Evolutionary conservation across 2,329 filamentous ascomycete species (phyloP).

Genomic region (Fusarium nematophilum): DNA sequence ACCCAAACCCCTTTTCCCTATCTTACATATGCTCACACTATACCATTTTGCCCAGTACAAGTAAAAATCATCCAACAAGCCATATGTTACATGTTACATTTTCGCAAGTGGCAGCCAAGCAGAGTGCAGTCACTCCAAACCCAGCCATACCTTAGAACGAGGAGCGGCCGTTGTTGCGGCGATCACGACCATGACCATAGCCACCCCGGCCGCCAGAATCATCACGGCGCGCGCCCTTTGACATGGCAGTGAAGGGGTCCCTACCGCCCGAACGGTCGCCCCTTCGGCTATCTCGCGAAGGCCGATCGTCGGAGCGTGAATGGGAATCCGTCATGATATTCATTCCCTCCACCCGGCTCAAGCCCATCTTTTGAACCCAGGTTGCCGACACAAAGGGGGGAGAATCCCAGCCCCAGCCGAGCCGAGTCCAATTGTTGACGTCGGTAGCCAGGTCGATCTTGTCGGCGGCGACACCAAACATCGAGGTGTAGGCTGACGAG

Average conservation of each 20-base stretch:
- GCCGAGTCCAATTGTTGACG: slow-evolving; percentile 64
- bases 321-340: slow-evolving; percentile 45
- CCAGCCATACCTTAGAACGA: slow-evolving; percentile 17
- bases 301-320: neutral
- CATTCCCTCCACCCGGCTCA: slow-evolving; percentile 47
- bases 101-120: slow-evolving; percentile 9
- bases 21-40: slow-evolving; percentile 38
- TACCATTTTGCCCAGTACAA: slow-evolving; percentile 42
- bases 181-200: slow-evolving; percentile 18
- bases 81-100: slow-evolving; percentile 37
- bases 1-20: slow-evolving; percentile 34
- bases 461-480: slow-evolving; percentile 64
- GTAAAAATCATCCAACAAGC: slow-evolving; percentile 41
- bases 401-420: slow-evolving; percentile 63
- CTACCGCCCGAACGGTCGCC: slow-evolving; percentile 23
- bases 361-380: slow-evolving; percentile 48
- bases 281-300: neutral
- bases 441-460: slow-evolving; percentile 56
- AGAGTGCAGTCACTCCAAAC: neutral
- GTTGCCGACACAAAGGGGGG: slow-evolving; percentile 54
- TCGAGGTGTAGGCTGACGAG: slow-evolving; percentile 63
- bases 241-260: slow-evolving; percentile 44
- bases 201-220: slow-evolving; percentile 4
- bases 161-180: slow-evolving; percentile 4
- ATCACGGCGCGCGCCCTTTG: slow-evolving; percentile 42